A percentile compares a stretch with the other conserved stretches of the same genome.
phyloP scores from a whole-genome alignment of 2,329 filamentous ascomycete species.

The Phialophora verrucosa region DNA sequence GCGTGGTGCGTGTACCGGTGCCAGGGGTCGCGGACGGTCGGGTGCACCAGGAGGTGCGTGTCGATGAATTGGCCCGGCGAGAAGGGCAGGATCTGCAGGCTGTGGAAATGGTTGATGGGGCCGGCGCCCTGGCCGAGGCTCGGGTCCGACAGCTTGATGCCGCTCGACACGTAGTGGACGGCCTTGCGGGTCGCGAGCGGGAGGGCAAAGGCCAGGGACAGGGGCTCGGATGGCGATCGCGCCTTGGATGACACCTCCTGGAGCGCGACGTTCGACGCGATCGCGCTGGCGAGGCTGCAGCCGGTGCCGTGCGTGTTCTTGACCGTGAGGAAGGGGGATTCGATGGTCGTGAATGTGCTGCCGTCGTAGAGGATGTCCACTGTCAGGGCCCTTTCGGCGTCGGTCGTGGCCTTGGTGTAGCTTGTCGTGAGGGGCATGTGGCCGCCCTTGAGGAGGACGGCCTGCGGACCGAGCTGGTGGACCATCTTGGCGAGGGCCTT shows the following conservation, averaged over 20 bases:
- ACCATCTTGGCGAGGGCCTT: conserved; percentile 71
- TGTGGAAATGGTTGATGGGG: conserved; percentile 72
- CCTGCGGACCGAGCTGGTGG: conserved; percentile 72
- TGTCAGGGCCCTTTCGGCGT: conserved; percentile 68
- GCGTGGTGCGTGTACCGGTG: conserved; percentile 76
- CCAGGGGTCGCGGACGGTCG: conserved; percentile 78
- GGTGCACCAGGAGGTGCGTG: conserved; percentile 72
- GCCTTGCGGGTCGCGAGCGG: conserved; percentile 48
- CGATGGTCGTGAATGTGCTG: conserved; percentile 64
- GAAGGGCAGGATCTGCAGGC: conserved; percentile 65
- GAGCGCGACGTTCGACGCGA: conserved; percentile 65
- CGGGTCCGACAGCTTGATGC: conserved; percentile 60
- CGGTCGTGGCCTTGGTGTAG: conserved; percentile 62
- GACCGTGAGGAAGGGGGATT: conserved; percentile 73
- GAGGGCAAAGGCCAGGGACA: conserved; percentile 56
- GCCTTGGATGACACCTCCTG: conserved; percentile 14
- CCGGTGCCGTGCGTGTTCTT: conserved; percentile 93
- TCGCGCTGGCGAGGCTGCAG: conserved; percentile 83
- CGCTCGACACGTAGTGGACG: conserved; percentile 65
- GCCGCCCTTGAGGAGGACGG: conserved; percentile 87
- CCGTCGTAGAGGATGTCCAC: conserved; percentile 76
- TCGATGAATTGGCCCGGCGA: conserved; percentile 76
- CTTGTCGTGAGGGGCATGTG: conserved; percentile 78
- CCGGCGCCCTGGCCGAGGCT: conserved; percentile 63
- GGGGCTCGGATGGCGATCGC: background rate